Percentiles rank a stretch among this genome's conserved stretches.
Evolutionary conservation across 129 eudicot species (phyloP).

Genomic region (Kitagawia praeruptora): DNA sequence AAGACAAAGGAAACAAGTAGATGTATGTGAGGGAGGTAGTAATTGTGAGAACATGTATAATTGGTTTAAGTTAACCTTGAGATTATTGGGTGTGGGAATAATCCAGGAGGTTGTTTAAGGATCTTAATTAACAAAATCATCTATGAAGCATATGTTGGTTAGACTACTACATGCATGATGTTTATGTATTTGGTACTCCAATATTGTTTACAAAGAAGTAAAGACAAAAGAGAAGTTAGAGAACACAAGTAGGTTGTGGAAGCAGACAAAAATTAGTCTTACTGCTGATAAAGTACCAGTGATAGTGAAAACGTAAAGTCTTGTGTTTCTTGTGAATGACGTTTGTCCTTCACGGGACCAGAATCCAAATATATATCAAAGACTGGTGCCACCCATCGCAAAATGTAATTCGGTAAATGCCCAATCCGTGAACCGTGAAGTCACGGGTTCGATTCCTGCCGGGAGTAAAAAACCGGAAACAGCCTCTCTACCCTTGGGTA

Average conservation of each 20-base stretch:
- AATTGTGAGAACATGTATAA: slow-evolving; percentile 11
- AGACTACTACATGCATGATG: neutral
- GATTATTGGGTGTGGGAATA: neutral
- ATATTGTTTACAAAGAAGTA: neutral
- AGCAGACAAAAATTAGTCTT: neutral
- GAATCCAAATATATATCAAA: too few relatives aligned
- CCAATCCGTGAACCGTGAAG: too few relatives aligned
- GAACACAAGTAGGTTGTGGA: neutral
- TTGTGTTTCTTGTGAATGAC: neutral
- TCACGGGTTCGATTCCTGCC: too few relatives aligned
- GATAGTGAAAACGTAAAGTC: neutral
- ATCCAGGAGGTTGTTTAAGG: neutral
- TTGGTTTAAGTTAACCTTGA: slow-evolving; percentile 9
- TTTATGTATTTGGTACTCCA: neutral
- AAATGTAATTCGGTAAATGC: too few relatives aligned
- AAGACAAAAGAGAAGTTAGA: neutral
- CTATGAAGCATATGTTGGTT: neutral
- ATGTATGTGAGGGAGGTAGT: neutral
- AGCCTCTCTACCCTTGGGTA: too few relatives aligned
- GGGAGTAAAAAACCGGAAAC: too few relatives aligned
- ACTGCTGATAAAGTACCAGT: neutral
- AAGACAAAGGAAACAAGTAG: slow-evolving; percentile 2
- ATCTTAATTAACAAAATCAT: neutral
- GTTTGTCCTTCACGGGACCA: neutral
- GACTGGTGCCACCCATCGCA: too few relatives aligned